A percentile compares a stretch with the other conserved stretches of the same genome.
Evolutionary conservation across 306 rosid species (phyloP).

Genomic region (Sphenostylis stenocarpa): DNA sequence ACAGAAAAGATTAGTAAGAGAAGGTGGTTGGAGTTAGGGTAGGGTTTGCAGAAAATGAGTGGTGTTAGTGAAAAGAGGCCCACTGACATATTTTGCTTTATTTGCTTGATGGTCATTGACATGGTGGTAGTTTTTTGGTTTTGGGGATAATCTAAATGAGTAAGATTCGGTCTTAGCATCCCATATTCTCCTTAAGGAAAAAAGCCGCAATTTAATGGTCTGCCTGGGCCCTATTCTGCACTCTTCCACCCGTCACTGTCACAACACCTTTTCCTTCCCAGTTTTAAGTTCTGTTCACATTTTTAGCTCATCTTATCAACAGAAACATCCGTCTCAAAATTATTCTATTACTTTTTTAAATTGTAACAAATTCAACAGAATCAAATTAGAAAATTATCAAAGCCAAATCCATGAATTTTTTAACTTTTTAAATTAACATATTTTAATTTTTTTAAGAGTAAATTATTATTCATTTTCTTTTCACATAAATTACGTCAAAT

Average conservation of each 20-base stretch:
- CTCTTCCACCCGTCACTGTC: background rate
- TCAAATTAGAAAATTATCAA: too few relatives aligned
- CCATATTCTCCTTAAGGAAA: background rate
- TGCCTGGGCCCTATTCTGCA: background rate
- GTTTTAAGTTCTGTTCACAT: too few relatives aligned
- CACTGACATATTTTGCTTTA: background rate
- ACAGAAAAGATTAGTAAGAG: background rate
- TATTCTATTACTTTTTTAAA: too few relatives aligned
- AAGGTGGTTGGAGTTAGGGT: background rate
- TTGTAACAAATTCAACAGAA: too few relatives aligned
- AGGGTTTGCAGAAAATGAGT: background rate
- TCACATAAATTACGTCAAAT: too few relatives aligned
- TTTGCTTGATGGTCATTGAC: background rate
- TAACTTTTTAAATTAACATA: too few relatives aligned
- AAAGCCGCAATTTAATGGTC: slow-evolving; percentile 28
- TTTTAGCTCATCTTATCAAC: too few relatives aligned
- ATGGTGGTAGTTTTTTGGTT: background rate
- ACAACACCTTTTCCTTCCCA: too few relatives aligned
- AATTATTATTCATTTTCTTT: too few relatives aligned
- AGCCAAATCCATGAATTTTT: too few relatives aligned
- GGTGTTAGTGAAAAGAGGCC: slow-evolving; percentile 12
- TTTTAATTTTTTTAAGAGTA: too few relatives aligned
- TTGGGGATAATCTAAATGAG: background rate
- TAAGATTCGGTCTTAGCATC: background rate
- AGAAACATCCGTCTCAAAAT: too few relatives aligned